Evolutionary conservation across 352 stramenopile species (phyloP).

Genomic region (Phytophthora tentaculata): DNA sequence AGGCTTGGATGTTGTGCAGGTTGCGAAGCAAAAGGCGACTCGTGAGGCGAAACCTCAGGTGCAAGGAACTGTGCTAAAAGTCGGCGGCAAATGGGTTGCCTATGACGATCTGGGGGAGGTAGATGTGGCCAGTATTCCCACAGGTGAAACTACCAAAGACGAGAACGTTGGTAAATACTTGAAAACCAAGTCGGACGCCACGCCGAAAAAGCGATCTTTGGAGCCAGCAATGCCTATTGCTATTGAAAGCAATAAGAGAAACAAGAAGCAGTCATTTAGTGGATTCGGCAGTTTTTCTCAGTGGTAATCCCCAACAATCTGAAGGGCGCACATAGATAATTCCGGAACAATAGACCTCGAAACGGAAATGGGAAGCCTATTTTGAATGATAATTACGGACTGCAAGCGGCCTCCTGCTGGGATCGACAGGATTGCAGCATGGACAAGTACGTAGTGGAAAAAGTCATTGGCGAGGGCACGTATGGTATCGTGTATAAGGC

Average conservation of each 20-base stretch:
- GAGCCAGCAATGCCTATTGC: slow-evolving; percentile 41
- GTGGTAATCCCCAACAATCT: no score
- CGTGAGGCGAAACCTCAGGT: slow-evolving; percentile 55
- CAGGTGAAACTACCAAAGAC: slow-evolving; percentile 46
- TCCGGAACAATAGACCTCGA: slow-evolving; percentile 22
- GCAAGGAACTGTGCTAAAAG: slow-evolving; percentile 81
- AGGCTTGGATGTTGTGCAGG: slow-evolving; percentile 62
- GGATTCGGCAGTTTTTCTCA: slow-evolving; percentile 84
- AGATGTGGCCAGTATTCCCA: slow-evolving; percentile 56
- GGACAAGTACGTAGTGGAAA: slow-evolving; percentile 84
- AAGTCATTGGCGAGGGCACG: slow-evolving; percentile 84
- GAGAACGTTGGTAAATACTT: slow-evolving; percentile 80
- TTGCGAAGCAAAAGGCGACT: slow-evolving; percentile 57
- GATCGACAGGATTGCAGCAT: slow-evolving; percentile 34
- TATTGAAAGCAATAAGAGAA: slow-evolving; percentile 82
- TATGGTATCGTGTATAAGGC: slow-evolving; percentile 87
- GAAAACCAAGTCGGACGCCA: slow-evolving; percentile 29
- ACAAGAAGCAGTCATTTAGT: slow-evolving; percentile 50
- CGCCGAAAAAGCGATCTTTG: slow-evolving; percentile 35
- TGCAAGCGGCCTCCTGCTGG: background rate
- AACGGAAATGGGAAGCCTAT: slow-evolving; percentile 18
- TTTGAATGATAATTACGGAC: no score
- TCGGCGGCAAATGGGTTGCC: slow-evolving; percentile 79
- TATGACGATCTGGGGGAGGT: slow-evolving; percentile 75
- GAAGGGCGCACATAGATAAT: no score